Evolutionary conservation across 2,329 filamentous ascomycete species (phyloP).

Genomic region (Aspergillus vadensis): DNA sequence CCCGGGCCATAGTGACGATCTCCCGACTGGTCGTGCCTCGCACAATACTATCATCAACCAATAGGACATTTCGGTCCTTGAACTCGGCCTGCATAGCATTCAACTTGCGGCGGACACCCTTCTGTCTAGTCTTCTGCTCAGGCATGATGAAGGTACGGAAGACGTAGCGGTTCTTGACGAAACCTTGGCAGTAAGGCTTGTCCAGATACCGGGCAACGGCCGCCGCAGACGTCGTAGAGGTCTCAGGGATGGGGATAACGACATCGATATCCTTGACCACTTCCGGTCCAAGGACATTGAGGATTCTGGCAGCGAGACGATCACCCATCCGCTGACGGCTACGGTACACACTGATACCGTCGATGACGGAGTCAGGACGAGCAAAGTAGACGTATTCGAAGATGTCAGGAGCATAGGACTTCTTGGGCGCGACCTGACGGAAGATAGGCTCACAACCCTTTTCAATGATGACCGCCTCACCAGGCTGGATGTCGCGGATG

Average conservation of each 20-base stretch:
- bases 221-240: slow-evolving; percentile 77
- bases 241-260: slow-evolving; percentile 83
- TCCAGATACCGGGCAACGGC: slow-evolving; percentile 72
- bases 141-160: slow-evolving; percentile 88
- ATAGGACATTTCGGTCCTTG: slow-evolving; percentile 72
- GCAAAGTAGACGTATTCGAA: slow-evolving; percentile 90
- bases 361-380: slow-evolving; percentile 77
- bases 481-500: slow-evolving; percentile 76
- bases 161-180: slow-evolving; percentile 88
- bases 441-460: slow-evolving; percentile 76
- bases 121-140: slow-evolving; percentile 75
- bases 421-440: slow-evolving; percentile 68
- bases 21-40: slow-evolving; percentile 79
- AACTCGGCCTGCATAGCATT: slow-evolving; percentile 87
- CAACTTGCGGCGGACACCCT: slow-evolving; percentile 86
- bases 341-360: slow-evolving; percentile 83
- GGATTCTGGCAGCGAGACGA: slow-evolving; percentile 74
- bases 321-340: slow-evolving; percentile 85
- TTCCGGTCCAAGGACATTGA: slow-evolving; percentile 66
- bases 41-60: slow-evolving; percentile 90
- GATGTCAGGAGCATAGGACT: slow-evolving; percentile 77
- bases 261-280: slow-evolving; percentile 73
- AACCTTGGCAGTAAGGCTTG: slow-evolving; percentile 77
- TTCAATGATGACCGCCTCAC: slow-evolving; percentile 81
- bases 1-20: slow-evolving; percentile 80